Percentiles rank a stretch among this genome's conserved stretches.
phyloP scores from a whole-genome alignment of 257 asterid species.

The Linaria vulgaris region DNA sequence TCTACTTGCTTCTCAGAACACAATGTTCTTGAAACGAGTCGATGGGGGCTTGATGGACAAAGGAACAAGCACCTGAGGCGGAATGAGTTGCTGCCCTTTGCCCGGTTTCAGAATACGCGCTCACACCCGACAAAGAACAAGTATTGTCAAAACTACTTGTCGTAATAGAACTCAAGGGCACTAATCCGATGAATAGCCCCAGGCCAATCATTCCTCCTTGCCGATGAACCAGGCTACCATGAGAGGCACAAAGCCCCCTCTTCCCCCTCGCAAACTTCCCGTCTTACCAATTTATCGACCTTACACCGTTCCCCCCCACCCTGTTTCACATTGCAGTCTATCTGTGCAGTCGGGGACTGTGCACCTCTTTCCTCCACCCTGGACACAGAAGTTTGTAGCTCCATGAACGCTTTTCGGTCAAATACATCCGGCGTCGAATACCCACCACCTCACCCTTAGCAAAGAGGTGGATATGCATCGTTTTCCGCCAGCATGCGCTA shows the following conservation, averaged over 20 bases:
- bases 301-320: slow-evolving; percentile 94
- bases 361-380: slow-evolving; percentile 95
- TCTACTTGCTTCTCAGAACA: slow-evolving; percentile 44
- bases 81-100: slow-evolving; percentile 60
- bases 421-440: slow-evolving; percentile 85
- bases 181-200: slow-evolving; percentile 73
- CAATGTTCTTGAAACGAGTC: slow-evolving; percentile 32
- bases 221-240: slow-evolving; percentile 57
- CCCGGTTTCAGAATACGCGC: slow-evolving; percentile 51
- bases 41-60: slow-evolving; percentile 72
- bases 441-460: slow-evolving; percentile 96
- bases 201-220: slow-evolving; percentile 65
- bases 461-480: slow-evolving; percentile 83
- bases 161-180: slow-evolving; percentile 33
- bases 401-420: slow-evolving; percentile 98
- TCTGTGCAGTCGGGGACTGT: slow-evolving; percentile 69
- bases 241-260: slow-evolving; percentile 91
- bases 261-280: slow-evolving; percentile 86
- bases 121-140: slow-evolving; percentile 49
- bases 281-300: slow-evolving; percentile 75
- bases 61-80: slow-evolving; percentile 88
- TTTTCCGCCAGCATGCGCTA: slow-evolving; percentile 93
- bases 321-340: slow-evolving; percentile 80
- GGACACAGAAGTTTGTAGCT: slow-evolving; percentile 84
- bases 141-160: slow-evolving; percentile 41